Base-by-base conservation (phyloP, 1,284 basidiomycete species). In the Trametes sp. region DNA sequence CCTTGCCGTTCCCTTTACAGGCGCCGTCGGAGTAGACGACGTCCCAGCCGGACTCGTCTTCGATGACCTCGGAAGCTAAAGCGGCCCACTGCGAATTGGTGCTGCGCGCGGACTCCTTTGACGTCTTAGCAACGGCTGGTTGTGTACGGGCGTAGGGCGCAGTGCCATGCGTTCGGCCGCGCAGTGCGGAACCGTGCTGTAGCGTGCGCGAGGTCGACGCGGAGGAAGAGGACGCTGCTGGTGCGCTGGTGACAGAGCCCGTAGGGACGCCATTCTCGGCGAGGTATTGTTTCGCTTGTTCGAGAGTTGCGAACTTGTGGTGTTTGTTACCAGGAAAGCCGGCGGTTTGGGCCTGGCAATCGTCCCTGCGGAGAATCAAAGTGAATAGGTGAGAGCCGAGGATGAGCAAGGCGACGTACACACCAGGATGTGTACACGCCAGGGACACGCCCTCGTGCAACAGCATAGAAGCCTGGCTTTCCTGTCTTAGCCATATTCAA, bases 1-100 rank as follows among this genome's bases (percentile, higher is more conserved):
- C 29, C 70, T 84, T 75, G 0, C 94, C 94, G 70, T 96, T 96
- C 4, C 86, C 84, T 67, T 83, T 85, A 59, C 92, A 94, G 1
- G 93, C 89, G 11, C 94, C 94, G 73, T 96, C 94, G 21, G 82
- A 87, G 71, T 92, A 95, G 3, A 94, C 91, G 16, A 88, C 76
- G 53, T 82, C 75, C 69, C 77, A 81, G n/a, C 64, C 68, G 1
- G 59, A 59, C 54, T 69, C 69, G 49, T 72, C 70, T 44, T 62
- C 53, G 38, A 71, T 60, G 13, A 63, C 50, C 21, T 65, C 66
- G 2, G 61, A 54, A 14, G 66, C 44, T 4, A 65, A 53, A 2
- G 63, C 38, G 6, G 55, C 56, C 67, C 68, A 58, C 28, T 56
- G 21, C 41, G 58, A 63, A 5, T 46, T 56, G 9, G 57, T 44